Percentiles rank a stretch among this genome's conserved stretches.
Evolutionary conservation across 2,329 filamentous ascomycete genomes (phyloP).

Genomic region (Emergomyces pasteurianus): DNA sequence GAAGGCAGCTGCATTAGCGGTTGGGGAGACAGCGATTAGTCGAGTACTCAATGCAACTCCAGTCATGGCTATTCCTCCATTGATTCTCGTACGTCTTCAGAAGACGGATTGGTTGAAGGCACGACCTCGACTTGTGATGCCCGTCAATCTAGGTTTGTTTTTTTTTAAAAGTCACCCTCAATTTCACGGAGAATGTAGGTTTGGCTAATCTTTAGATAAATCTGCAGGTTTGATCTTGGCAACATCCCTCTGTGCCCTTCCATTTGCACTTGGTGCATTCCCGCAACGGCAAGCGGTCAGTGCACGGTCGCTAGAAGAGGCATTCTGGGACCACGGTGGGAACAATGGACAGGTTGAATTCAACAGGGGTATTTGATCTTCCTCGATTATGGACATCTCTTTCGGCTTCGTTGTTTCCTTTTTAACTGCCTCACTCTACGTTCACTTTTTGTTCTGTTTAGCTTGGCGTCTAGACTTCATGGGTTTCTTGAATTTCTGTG

Average conservation of each 20-base stretch:
- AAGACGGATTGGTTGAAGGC: slow-evolving; percentile 67
- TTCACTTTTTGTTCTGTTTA: neutral
- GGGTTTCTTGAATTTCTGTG: neutral
- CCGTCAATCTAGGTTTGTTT: slow-evolving; percentile 62
- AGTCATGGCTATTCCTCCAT: slow-evolving; percentile 90
- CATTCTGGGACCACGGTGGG: slow-evolving; percentile 75
- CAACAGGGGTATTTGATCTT: slow-evolving; percentile 69
- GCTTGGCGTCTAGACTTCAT: neutral
- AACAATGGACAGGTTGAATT: slow-evolving; percentile 81
- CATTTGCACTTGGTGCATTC: slow-evolving; percentile 81
- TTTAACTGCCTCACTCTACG: neutral
- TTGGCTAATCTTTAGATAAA: neutral
- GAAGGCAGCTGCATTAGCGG: slow-evolving; percentile 77
- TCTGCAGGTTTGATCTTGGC: slow-evolving; percentile 58
- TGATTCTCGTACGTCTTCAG: slow-evolving; percentile 76
- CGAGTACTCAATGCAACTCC: slow-evolving; percentile 88
- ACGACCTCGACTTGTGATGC: slow-evolving; percentile 63
- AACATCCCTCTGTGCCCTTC: slow-evolving; percentile 79
- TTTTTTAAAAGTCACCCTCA: neutral
- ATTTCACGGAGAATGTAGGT: neutral
- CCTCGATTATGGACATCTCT: neutral
- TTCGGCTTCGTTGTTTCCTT: neutral
- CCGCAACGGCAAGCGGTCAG: slow-evolving; percentile 77
- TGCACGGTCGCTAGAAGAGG: slow-evolving; percentile 64
- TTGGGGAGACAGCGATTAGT: slow-evolving; percentile 83